These are phyloP conservation scores for Gautieria morchelliformis DNA, from an alignment of 768 basidiomycete genomes.

Conservation along the genomic window DNA sequence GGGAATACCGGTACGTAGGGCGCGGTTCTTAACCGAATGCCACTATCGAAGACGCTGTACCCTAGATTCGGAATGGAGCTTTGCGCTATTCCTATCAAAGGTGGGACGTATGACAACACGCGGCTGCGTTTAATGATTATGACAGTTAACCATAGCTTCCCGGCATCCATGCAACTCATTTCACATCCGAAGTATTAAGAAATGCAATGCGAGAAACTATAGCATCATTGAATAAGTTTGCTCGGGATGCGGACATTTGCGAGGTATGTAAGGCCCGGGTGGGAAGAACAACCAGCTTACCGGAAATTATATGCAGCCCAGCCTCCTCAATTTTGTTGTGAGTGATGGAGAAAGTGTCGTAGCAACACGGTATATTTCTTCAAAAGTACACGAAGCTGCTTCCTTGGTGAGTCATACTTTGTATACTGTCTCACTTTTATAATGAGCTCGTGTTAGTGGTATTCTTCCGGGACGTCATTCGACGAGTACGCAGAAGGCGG, in stretches of 20 bases:
- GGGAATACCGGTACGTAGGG: constrained; percentile 75
- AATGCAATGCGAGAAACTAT: constrained; percentile 89
- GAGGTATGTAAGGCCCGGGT: constrained; percentile 38
- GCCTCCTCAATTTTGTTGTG: constrained; percentile 91
- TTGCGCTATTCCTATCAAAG: constrained; percentile 83
- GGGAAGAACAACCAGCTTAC: neutral
- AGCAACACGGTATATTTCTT: constrained; percentile 91
- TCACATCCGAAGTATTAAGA: constrained; percentile 62
- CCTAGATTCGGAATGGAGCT: constrained; percentile 94
- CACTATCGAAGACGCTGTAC: constrained; percentile 3
- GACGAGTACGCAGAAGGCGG: constrained; percentile 83
- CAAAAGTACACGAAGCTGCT: constrained; percentile 84
- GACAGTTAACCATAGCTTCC: constrained; percentile 47
- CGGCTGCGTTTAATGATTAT: neutral
- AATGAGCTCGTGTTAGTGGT: constrained; percentile 48
- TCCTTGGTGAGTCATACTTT: constrained; percentile 48
- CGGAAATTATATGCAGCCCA: constrained; percentile 42
- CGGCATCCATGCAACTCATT: constrained; percentile 65
- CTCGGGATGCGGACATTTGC: constrained; percentile 59
- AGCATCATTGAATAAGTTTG: constrained; percentile 61
- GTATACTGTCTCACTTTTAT: neutral
- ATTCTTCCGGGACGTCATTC: constrained; percentile 91
- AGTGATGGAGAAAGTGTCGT: constrained; percentile 93
- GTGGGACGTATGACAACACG: constrained; percentile 24
- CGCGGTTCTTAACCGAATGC: neutral